These are phyloP conservation scores for Boletus barrowsii DNA, from an alignment of 768 basidiomycete genomes.

Conservation along the genomic window DNA sequence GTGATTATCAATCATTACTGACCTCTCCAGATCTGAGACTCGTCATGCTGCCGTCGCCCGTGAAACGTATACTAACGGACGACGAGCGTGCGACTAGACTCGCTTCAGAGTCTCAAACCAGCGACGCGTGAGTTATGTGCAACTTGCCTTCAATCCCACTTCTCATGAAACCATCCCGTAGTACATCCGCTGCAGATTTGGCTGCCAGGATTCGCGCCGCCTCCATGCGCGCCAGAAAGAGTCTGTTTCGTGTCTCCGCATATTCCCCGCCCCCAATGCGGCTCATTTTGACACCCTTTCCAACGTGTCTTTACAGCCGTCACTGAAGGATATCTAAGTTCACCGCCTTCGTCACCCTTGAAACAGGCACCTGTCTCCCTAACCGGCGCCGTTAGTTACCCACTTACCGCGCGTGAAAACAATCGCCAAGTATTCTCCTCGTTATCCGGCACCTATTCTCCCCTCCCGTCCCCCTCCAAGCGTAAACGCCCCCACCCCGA, in stretches of 20 bases:
- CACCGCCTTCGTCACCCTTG: constrained; percentile 32
- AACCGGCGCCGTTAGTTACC: constrained; percentile 33
- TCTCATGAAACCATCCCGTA: constrained; percentile 13
- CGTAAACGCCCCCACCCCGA: constrained; percentile 30
- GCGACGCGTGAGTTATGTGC: constrained; percentile 23
- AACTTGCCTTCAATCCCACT: constrained; percentile 7
- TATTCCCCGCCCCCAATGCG: constrained; percentile 24
- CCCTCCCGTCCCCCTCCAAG: constrained; percentile 35
- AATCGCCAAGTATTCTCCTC: constrained; percentile 47
- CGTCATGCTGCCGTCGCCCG: constrained; percentile 18
- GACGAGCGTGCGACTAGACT: constrained; percentile 26
- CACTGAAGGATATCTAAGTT: constrained; percentile 56
- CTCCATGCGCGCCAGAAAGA: constrained; percentile 58
- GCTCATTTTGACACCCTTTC: constrained; percentile 24
- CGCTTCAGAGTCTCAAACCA: constrained; percentile 21
- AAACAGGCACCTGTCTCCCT: constrained; percentile 27
- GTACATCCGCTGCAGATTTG: constrained; percentile 48
- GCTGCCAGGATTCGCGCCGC: constrained; percentile 53
- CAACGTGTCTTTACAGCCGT: constrained; percentile 44
- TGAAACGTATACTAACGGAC: constrained; percentile 38
- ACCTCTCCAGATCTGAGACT: not conserved
- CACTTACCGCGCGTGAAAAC: constrained; percentile 56
- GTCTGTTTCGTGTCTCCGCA: constrained; percentile 37
- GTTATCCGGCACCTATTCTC: constrained; percentile 31
- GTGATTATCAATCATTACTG: not conserved